Conservation (phyloP, 768 basidiomycete species). For the Porphyrellus cyaneotinctus region DNA sequence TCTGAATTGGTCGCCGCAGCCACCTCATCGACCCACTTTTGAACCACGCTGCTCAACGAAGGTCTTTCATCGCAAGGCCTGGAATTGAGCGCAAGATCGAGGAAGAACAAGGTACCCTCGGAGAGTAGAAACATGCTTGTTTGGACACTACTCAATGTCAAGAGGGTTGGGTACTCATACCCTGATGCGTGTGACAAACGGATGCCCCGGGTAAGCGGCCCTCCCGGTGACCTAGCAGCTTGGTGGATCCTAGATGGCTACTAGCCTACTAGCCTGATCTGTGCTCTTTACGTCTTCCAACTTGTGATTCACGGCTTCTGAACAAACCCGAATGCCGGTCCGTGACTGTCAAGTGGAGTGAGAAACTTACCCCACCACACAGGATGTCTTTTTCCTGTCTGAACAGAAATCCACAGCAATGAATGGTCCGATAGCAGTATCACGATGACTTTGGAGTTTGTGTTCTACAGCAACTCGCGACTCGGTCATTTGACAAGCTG, state of each 20-base stretch:
- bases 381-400: too few species aligned
- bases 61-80: not conserved
- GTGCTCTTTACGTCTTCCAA: not conserved
- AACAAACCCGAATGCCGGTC: slow-evolving; percentile 1
- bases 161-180: too few species aligned
- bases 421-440: too few species aligned
- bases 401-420: too few species aligned
- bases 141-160: too few species aligned
- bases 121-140: slow-evolving; percentile 4
- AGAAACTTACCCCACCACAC: too few species aligned
- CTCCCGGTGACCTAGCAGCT: not conserved
- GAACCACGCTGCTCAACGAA: not conserved
- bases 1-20: not conserved
- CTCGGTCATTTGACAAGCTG: too few species aligned
- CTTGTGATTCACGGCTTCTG: not conserved
- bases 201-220: not conserved
- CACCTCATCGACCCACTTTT: slow-evolving; percentile 1
- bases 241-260: not conserved
- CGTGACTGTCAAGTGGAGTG: too few species aligned
- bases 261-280: not conserved
- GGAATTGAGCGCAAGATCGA: not conserved
- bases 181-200: too few species aligned
- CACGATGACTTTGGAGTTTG: too few species aligned
- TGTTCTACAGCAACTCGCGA: too few species aligned
- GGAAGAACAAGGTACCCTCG: slow-evolving; percentile 2